Evolutionary conservation across 352 stramenopile species (phyloP).

Genomic region (Pelagophyceae sp.): DNA sequence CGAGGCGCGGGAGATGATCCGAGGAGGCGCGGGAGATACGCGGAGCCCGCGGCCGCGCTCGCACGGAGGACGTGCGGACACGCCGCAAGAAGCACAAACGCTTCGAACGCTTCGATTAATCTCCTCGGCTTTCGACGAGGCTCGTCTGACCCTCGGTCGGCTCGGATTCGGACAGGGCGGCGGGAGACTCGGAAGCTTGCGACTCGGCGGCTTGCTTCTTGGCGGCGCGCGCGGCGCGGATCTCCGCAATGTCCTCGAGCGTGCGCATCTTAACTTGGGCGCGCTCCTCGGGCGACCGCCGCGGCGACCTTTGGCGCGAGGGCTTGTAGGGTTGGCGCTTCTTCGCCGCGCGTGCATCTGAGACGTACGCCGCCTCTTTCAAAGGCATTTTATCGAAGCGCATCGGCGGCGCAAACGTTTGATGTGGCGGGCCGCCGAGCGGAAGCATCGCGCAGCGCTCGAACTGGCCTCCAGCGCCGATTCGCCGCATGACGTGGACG

Average conservation of each 20-base stretch:
- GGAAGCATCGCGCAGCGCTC: neutral
- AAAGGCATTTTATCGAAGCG: neutral
- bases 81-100: too few species aligned
- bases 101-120: too few species aligned
- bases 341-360: neutral
- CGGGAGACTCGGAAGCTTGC: too few species aligned
- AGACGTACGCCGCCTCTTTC: neutral
- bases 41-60: too few species aligned
- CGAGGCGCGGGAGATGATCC: neutral
- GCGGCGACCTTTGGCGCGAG: neutral
- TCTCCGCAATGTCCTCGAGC: neutral
- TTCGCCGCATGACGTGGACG: neutral
- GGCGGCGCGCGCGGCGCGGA: neutral
- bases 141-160: too few species aligned
- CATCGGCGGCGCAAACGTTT: neutral
- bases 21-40: neutral
- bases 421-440: neutral
- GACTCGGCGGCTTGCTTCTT: too few species aligned
- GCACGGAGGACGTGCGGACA: too few species aligned
- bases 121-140: too few species aligned
- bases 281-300: conserved; percentile 8
- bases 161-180: too few species aligned
- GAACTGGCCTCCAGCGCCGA: neutral
- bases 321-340: neutral
- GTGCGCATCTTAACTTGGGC: neutral